These are phyloP conservation scores for Rosa hybrid DNA, from an alignment of 331 rosid genomes.

Conservation along the genomic window DNA sequence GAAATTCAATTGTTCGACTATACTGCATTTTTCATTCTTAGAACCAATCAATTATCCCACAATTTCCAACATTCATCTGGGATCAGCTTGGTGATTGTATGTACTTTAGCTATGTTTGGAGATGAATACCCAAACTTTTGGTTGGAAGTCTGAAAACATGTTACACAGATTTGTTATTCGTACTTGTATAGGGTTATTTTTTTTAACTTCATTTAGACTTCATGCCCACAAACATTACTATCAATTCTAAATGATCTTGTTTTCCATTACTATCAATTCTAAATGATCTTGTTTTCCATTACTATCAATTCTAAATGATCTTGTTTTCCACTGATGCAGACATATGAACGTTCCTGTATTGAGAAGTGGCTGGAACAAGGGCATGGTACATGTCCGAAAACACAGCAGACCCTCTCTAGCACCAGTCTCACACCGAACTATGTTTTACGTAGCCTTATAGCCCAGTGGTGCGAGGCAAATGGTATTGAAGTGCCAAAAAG, in stretches of 20 bases:
- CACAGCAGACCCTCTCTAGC: conserved; percentile 76
- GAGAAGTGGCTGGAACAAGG: conserved; percentile 92
- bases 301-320: conserved; percentile 14
- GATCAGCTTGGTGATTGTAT: neutral
- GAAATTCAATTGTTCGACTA: conserved; percentile 9
- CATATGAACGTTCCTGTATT: conserved; percentile 86
- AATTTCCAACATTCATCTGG: neutral
- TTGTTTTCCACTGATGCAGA: conserved; percentile 56
- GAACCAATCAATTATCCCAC: neutral
- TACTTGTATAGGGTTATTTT: conserved; percentile 1
- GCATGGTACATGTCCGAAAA: conserved; percentile 89
- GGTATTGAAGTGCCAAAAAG: conserved; percentile 91
- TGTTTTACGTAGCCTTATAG: conserved; percentile 85
- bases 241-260: conserved; percentile 17
- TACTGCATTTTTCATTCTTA: neutral
- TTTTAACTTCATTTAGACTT: conserved; percentile 18
- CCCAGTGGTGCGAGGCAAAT: conserved; percentile 95
- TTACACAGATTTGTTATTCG: conserved; percentile 21
- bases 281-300: neutral
- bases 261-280: too few relatives aligned
- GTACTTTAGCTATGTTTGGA: neutral
- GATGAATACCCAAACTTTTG: conserved; percentile 11
- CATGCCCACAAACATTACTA: neutral
- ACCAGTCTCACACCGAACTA: conserved; percentile 84
- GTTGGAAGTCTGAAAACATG: conserved; percentile 11